phyloP scores from a whole-genome alignment of 140 eudicot genomes.

The Cichorium intybus region DNA sequence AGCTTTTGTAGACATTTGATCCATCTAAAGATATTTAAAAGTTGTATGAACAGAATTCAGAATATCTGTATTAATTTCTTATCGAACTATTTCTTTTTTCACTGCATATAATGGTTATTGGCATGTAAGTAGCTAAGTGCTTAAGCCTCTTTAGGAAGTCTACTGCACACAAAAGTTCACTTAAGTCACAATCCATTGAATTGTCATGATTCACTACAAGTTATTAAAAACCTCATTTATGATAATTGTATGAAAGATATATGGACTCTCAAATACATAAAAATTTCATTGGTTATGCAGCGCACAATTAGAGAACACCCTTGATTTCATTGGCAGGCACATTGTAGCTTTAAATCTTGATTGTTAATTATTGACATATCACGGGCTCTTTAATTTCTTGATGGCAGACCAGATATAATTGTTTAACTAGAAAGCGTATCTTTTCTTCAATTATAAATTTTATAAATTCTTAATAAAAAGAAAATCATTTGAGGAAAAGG shows the following conservation, averaged over 20 bases:
- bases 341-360: slow-evolving; percentile 13
- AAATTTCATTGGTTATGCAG: slow-evolving; percentile 35
- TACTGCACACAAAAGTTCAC: slow-evolving; percentile 13
- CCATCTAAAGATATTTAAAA: slow-evolving; percentile 14
- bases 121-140: slow-evolving; percentile 8
- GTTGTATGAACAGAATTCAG: slow-evolving; percentile 10
- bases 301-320: slow-evolving; percentile 15
- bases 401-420: slow-evolving; percentile 48
- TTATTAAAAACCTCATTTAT: neutral
- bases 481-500: slow-evolving; percentile 26
- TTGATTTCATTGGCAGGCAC: slow-evolving; percentile 22
- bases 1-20: slow-evolving; percentile 9
- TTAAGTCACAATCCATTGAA: slow-evolving; percentile 33
- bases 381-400: slow-evolving; percentile 30
- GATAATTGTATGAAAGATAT: slow-evolving; percentile 11
- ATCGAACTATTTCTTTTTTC: neutral
- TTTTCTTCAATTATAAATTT: neutral
- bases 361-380: slow-evolving; percentile 25
- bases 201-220: slow-evolving; percentile 21
- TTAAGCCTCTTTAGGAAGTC: slow-evolving; percentile 1
- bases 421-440: slow-evolving; percentile 17
- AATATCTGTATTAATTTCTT: neutral
- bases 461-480: slow-evolving; percentile 18
- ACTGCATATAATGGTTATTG: slow-evolving; percentile 9
- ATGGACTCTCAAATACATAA: slow-evolving; percentile 19